Evolutionary conservation across 805 yeast genomes (phyloP), one percentile per base, ranked within the genome.

Genomic region (Komagataella kurtzmanii): DNA sequence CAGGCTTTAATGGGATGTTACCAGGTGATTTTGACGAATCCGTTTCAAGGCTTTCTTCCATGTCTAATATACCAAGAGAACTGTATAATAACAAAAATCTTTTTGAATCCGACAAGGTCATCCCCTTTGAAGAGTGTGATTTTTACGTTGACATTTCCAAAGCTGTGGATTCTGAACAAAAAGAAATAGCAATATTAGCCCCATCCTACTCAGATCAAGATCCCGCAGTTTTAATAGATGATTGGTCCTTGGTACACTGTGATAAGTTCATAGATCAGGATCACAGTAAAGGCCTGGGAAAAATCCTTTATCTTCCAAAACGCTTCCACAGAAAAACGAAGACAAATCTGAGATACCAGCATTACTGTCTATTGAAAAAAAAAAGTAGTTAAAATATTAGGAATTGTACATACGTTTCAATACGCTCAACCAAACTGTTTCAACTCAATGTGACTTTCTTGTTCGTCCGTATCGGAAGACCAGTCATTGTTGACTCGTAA

Each of bases 1-100:
- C 88, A 52, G 93, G 91, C 1, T 91, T 90, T 65, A 79, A 83
- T 62, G 97, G 97, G 0, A 69, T 90, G 54, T 69, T 91, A 43
- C 98, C 98, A 0, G 95, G 95, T 2, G 93, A 88, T 59, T 91
- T 90, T 61, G 59, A 63, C 3, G 95, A 67, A 24, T 59, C 67
- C 3, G 40, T 44, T 12, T 7, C 43, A 1, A 45, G 52, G 17
- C 49, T 58, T 1, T 56, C 61, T 2, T 55, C 71, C 0, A 75
- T 85, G 0, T 72, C 84, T 19, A 54, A 57, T 1, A 59, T 73
- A 1, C 93, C 95, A 1, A 18, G 10, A 19, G 49, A 56, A 1
- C 77, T 81, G 3, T 85, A 88, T 88, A 90, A 91, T 61, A 83
- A 88, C 58, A 67, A 71, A 57, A 90, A 91, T 61, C 53, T 66